phyloP scores from a whole-genome alignment of 768 basidiomycete genomes.

The Tricholoma terreum region DNA sequence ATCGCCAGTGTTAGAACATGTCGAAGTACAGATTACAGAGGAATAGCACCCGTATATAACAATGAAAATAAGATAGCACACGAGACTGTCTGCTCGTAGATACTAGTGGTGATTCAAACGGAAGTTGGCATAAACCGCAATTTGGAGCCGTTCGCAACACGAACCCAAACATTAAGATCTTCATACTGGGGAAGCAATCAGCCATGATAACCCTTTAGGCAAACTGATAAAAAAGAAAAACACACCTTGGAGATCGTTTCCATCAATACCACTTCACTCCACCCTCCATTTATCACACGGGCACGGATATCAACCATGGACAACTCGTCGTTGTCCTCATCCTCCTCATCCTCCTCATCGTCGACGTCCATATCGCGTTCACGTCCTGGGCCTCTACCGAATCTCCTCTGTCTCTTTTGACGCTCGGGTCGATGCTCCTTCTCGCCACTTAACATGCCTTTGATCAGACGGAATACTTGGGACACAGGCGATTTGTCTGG shows the following conservation, averaged over 20 bases:
- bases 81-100: not conserved
- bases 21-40: conserved; percentile 1
- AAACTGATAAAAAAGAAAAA: conserved; percentile 5
- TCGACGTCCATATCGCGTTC: conserved; percentile 71
- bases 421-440: conserved; percentile 26
- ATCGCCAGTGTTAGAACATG: too few species aligned
- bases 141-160: conserved; percentile 82
- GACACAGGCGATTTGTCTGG: conserved; percentile 76
- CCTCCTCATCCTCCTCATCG: conserved; percentile 66
- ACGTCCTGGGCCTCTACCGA: conserved; percentile 69
- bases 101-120: not conserved
- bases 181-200: conserved; percentile 65
- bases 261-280: conserved; percentile 88
- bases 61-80: not conserved
- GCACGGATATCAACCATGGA: conserved; percentile 86
- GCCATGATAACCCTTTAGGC: conserved; percentile 10
- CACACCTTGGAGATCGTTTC: conserved; percentile 79
- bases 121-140: conserved; percentile 56
- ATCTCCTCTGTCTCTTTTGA: conserved; percentile 44
- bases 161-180: conserved; percentile 72
- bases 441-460: conserved; percentile 65
- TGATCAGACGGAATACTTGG: conserved; percentile 89
- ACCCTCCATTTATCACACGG: conserved; percentile 81
- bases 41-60: not conserved
- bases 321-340: conserved; percentile 66